Base-by-base conservation (phyloP, 2,329 filamentous ascomycete species). In the Emmonsia crescens region DNA sequence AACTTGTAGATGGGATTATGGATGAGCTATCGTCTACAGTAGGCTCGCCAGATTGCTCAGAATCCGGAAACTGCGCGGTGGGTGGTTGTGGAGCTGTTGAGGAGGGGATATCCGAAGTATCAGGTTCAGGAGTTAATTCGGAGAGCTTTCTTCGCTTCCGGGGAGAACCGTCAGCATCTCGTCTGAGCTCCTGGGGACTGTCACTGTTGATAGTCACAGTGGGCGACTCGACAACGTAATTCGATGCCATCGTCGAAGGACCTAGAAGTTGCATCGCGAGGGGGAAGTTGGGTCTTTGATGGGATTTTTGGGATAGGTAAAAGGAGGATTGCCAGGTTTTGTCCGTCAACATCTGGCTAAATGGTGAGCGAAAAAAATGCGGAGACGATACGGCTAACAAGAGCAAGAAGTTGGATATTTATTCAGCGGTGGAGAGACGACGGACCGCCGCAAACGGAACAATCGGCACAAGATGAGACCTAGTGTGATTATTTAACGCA, bases 1-100 rank as follows among this genome's bases (percentile, higher is more conserved):
- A 81, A 64, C 85, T 85, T 40, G 78, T 77, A 59, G 72, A 72
- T 16, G 75, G 71, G 27, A 73, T 72, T 52, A 76, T 72, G 64
- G 75, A 71, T 62, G 78, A 70, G 64, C 70, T 71, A 54, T 68
- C 67, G 46, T 69, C 62, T 51, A 67, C 65, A 21, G 62, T 63
- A 40, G 40, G 56, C 56, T 64, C 56, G 51, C 31, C 44, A 54
- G 58, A 52, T 29, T 62, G 46, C 9, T 44, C 55, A 10, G 27
- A 38, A 31, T n/a, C 36, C 14, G 21, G 36, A 6, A 27, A 44
- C 19, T 21, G 38, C 12, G 38, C 44, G 12, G 38, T 27, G 5
- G 14, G 2, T 3, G 38, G 21, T 6, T 24, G 36, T 9, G 55
- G 14, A n/a, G 27, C 33, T 31, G 36, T 31, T 19, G 21, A 3